These are phyloP conservation scores for Sarcomyxa edulis DNA, from an alignment of 768 basidiomycete genomes.

Conservation along the genomic window DNA sequence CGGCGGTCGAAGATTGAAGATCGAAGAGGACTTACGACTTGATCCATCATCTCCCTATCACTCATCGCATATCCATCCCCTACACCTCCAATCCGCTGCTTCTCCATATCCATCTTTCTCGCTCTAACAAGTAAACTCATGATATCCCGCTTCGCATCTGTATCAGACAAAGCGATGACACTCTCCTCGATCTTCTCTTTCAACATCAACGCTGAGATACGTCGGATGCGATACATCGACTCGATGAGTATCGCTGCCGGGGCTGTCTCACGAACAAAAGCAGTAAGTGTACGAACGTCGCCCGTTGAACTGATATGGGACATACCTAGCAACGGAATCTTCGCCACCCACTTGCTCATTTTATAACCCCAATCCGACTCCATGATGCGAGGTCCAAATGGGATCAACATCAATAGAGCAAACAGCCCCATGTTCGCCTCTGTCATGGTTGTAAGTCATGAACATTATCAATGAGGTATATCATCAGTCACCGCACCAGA, in stretches of 20 bases:
- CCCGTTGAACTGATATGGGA: too few species aligned
- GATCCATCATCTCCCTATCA: conserved; percentile 45
- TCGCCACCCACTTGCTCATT: conserved; percentile 24
- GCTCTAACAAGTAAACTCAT: conserved; percentile 45
- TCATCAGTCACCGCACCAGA: too few species aligned
- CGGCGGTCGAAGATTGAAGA: too few species aligned
- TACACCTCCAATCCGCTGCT: conserved; percentile 22
- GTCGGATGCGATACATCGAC: conserved; percentile 36
- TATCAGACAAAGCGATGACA: conserved; percentile 25
- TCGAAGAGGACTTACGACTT: conserved; percentile 31
- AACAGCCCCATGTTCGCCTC: too few species aligned
- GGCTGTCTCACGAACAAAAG: too few species aligned
- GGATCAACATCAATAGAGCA: too few species aligned
- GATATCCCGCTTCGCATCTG: conserved; percentile 40
- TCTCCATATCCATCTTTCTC: conserved; percentile 29
- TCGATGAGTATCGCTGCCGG: conserved; percentile 23
- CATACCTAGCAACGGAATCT: conserved; percentile 16
- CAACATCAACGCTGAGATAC: conserved; percentile 34
- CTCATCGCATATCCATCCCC: conserved; percentile 38
- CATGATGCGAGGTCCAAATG: too few species aligned
- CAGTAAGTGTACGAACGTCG: too few species aligned
- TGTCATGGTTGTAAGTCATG: too few species aligned
- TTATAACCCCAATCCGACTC: conserved; percentile 30
- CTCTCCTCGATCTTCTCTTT: conserved; percentile 35
- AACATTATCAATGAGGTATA: too few species aligned